A percentile compares a stretch with the other conserved stretches of the same genome.
Conservation (phyloP, 192 early-diverging fungal species). For the Linnemannia elongata region DNA sequence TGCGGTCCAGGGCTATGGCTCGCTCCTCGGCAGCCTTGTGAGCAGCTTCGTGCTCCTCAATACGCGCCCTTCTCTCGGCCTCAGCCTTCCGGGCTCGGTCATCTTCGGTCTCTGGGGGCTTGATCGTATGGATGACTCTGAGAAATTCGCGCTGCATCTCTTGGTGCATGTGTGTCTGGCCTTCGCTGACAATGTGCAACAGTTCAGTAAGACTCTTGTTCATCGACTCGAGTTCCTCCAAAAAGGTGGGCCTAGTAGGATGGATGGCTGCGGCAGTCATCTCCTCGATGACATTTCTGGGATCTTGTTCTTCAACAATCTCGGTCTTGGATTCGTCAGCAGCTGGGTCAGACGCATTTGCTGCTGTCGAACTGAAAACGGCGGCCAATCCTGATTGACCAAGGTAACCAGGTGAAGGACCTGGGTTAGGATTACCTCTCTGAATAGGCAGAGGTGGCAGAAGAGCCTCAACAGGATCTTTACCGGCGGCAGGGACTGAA, state of each 20-base stretch:
- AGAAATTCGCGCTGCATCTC: constrained; percentile 8
- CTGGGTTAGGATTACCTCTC: not conserved
- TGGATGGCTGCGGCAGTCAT: not conserved
- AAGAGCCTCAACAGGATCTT: not conserved
- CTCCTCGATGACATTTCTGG: not conserved
- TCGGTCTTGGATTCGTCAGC: not conserved
- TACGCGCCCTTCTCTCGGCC: not conserved
- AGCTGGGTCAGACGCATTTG: not conserved
- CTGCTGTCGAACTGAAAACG: not conserved
- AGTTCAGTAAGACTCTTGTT: constrained; percentile 11
- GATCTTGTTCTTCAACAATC: not conserved
- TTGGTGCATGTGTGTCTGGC: constrained; percentile 14
- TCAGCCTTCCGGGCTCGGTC: not conserved
- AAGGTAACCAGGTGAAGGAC: not conserved
- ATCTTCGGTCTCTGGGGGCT: not conserved
- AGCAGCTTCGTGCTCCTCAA: not conserved
- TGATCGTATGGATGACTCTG: constrained; percentile 14
- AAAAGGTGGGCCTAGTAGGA: not conserved
- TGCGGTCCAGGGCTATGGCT: not conserved
- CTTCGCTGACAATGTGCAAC: not conserved
- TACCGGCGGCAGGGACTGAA: not conserved
- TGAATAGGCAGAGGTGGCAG: not conserved
- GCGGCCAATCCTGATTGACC: not conserved
- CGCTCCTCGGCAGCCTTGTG: not conserved
- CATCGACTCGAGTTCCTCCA: constrained; percentile 24